Base-by-base conservation (phyloP, 2,329 filamentous ascomycete genomes). In the Ascochyta clinopodiicola region DNA sequence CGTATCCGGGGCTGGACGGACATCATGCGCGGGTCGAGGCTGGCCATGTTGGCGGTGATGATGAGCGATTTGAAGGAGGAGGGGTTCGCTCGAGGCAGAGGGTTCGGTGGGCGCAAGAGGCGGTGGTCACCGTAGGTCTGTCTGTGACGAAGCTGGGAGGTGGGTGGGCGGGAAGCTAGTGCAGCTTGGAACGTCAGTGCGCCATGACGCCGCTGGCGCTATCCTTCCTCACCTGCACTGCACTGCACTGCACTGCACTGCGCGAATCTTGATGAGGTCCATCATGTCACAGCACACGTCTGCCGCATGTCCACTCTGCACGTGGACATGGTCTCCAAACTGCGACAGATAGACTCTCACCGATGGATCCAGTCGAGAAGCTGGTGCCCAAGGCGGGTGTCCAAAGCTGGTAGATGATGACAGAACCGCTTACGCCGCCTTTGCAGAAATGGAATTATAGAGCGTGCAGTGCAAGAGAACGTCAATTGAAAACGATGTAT, bases 1-100 rank as follows among this genome's bases (percentile, higher is more conserved):
- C 90, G 88, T 80, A 98, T 84, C 75, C 88, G 82, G 67, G 88
- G 88, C 75, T 87, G 84, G 75, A 91, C 79, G 68, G 75, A 73
- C 77, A 82, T 81, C 79, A 81, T 81, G 62, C 80, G 76, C 61
- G 80, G 79, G 61, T 82, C 80, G 50, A 77, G 62, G 40, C 68
- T 55, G 56, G 75, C 69, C 71, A 78, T 77, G 59, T 44, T 65
- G 70, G 68, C 62, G 63, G 68, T 62, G 44, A 37, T 59, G 37
- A 48, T 47, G 64, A 60, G 66, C 62, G 66, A 62, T 57, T 50
- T 46, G 44, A 21, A 46, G 38, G 39, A 51, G 51, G 52, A 44
- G 25, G 19, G 47, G 59, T 47, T 69, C 61, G 66, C 64, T 68
- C 60, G 45, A 52, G 40, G 39, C 36, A 51, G 44, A 43, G 55